A percentile compares a stretch with the other conserved stretches of the same genome.
Evolutionary conservation across 2,329 filamentous ascomycete genomes (phyloP).

Genomic region (Pyrenophora teres): DNA sequence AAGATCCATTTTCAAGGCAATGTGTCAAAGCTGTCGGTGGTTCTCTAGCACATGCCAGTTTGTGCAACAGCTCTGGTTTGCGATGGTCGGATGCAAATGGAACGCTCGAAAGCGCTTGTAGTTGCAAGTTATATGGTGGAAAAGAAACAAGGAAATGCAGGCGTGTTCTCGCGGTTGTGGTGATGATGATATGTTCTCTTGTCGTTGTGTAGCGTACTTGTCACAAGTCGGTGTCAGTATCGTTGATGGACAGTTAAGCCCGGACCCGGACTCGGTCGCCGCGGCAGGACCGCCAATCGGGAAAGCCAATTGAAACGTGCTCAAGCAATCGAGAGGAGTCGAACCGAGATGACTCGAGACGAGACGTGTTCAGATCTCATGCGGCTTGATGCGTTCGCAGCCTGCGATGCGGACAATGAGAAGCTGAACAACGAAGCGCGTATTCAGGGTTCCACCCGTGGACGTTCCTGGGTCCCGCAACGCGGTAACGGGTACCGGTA

Average conservation of each 20-base stretch:
- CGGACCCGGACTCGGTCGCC: slow-evolving; percentile 13
- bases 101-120: neutral
- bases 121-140: too few species aligned
- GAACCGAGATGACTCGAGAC: neutral
- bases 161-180: too few species aligned
- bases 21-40: neutral
- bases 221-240: slow-evolving; percentile 12
- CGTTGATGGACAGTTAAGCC: slow-evolving; percentile 6
- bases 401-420: neutral
- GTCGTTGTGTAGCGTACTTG: slow-evolving; percentile 13
- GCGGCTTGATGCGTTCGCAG: neutral
- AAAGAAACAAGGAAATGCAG: too few species aligned
- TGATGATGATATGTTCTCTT: neutral
- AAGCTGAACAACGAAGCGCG: slow-evolving; percentile 14
- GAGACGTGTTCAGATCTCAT: neutral
- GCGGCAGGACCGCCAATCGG: slow-evolving; percentile 8
- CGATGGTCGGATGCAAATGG: neutral
- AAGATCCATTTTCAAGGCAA: slow-evolving; percentile 19
- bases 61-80: slow-evolving; percentile 1
- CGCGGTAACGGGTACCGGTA: neutral
- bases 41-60: neutral
- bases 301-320: slow-evolving; percentile 23
- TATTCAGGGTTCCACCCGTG: slow-evolving; percentile 13
- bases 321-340: slow-evolving; percentile 1
- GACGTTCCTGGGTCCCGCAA: slow-evolving; percentile 10